These are phyloP conservation scores for Hyphodiscus sp. DNA, from an alignment of 2,329 filamentous ascomycete genomes.

Conservation along the genomic window DNA sequence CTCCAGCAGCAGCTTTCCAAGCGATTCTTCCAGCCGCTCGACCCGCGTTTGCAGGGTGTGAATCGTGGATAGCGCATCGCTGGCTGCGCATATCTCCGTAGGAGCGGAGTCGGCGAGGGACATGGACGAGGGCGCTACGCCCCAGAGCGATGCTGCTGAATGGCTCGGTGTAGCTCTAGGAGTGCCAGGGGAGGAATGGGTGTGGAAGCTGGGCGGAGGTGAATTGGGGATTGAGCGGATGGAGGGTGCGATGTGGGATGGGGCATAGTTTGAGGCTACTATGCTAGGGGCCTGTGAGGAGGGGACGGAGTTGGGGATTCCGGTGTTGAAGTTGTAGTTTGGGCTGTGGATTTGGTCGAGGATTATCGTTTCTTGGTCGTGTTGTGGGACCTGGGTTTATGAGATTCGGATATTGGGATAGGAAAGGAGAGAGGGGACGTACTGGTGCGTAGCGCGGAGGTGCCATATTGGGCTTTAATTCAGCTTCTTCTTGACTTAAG, in stretches of 20 bases:
- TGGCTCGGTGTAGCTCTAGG: constrained; percentile 10
- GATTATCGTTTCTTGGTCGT: constrained; percentile 16
- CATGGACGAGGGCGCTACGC: constrained; percentile 14
- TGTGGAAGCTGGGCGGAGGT: constrained; percentile 24
- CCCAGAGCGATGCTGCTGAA: constrained; percentile 16
- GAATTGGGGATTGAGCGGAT: constrained; percentile 14
- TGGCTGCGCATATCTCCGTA: constrained; percentile 7
- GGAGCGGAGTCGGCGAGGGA: background rate
- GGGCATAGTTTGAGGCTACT: constrained; percentile 12
- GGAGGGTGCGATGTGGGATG: constrained; percentile 14
- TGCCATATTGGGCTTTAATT: background rate
- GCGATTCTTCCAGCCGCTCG: constrained; percentile 24
- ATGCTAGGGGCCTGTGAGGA: constrained; percentile 11
- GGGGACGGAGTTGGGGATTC: constrained; percentile 15
- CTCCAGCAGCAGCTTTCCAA: constrained; percentile 19
- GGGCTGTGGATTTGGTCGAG: constrained; percentile 18
- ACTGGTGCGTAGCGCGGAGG: background rate
- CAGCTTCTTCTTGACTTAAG: background rate
- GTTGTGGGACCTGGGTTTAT: constrained; percentile 19
- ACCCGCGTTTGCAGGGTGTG: constrained; percentile 20
- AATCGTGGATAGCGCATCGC: constrained; percentile 19
- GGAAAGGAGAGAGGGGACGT: background rate
- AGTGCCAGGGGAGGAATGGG: constrained; percentile 15
- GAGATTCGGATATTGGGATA: background rate
- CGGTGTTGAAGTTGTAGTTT: constrained; percentile 23